Percentiles rank a stretch among this genome's conserved stretches.
Conservation (phyloP, 768 basidiomycete genomes). For the Mycena alexandri region DNA sequence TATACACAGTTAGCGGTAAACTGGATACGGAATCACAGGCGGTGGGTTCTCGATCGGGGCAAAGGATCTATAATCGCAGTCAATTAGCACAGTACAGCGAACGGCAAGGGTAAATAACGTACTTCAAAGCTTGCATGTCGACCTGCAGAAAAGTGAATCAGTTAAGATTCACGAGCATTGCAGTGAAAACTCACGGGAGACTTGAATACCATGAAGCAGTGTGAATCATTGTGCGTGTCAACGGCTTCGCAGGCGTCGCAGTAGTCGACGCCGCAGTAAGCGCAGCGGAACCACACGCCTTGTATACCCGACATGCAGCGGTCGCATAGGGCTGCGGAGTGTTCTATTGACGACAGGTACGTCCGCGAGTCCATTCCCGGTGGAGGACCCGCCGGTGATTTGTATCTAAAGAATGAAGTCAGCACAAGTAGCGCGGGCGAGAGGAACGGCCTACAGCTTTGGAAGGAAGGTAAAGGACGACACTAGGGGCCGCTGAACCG, state of each 20-base stretch:
- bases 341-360: constrained; percentile 72
- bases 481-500: constrained; percentile 70
- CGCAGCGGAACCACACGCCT: constrained; percentile 95
- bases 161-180: constrained; percentile 10
- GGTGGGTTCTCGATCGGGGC: constrained; percentile 71
- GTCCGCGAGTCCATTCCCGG: constrained; percentile 57
- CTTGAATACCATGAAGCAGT: constrained; percentile 92
- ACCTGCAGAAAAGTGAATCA: constrained; percentile 57
- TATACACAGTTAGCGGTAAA: constrained; percentile 59
- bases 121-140: constrained; percentile 83
- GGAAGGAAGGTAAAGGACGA: constrained; percentile 76
- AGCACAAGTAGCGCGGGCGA: constrained; percentile 21
- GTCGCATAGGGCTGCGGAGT: constrained; percentile 84
- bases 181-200: constrained; percentile 64
- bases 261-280: constrained; percentile 88
- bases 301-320: constrained; percentile 83
- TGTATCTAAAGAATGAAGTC: constrained; percentile 64
- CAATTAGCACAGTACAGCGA: constrained; percentile 8
- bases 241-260: constrained; percentile 85
- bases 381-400: constrained; percentile 69
- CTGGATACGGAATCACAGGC: constrained; percentile 73
- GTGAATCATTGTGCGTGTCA: constrained; percentile 86
- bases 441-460: constrained; percentile 61
- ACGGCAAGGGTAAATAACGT: constrained; percentile 39
- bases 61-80: constrained; percentile 56